phyloP scores from a whole-genome alignment of 768 basidiomycete species.

The Macrolepiota dolichaula region DNA sequence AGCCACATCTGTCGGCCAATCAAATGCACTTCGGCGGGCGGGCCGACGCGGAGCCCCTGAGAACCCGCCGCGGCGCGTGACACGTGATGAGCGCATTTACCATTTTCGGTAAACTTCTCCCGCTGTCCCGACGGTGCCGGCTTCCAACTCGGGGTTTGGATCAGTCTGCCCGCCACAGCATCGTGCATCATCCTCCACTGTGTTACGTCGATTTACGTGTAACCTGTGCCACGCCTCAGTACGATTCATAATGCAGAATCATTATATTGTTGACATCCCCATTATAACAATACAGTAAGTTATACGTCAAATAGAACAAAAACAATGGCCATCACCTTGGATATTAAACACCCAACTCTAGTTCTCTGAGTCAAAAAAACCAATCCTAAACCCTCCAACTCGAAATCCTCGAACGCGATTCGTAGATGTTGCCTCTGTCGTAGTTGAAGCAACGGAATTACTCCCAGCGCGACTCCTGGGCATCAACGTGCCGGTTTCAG shows the following conservation, averaged over 20 bases:
- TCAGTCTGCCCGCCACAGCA: background rate
- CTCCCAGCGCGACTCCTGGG: constrained; percentile 17
- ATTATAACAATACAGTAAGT: constrained; percentile 13
- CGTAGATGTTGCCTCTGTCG: constrained; percentile 2
- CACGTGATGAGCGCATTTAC: constrained; percentile 19
- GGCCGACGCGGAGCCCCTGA: constrained; percentile 21
- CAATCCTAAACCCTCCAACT: constrained; percentile 8
- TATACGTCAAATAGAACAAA: background rate
- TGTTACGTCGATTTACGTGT: constrained; percentile 5
- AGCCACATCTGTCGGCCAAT: constrained; percentile 20
- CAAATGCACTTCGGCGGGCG: constrained; percentile 15
- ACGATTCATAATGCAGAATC: background rate
- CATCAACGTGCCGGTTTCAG: constrained; percentile 51
- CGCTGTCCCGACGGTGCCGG: background rate
- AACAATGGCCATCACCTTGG: constrained; percentile 9
- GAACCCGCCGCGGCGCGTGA: constrained; percentile 28
- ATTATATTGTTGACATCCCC: background rate
- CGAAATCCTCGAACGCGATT: constrained; percentile 6
- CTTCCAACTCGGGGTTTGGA: background rate
- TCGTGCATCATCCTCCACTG: background rate
- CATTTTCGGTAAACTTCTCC: background rate
- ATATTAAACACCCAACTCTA: background rate
- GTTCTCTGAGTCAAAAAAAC: constrained; percentile 11
- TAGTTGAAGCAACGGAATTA: background rate
- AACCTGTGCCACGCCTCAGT: background rate